Evolutionary conservation across 2,329 filamentous ascomycete species (phyloP).

Genomic region (Monilinia laxa): DNA sequence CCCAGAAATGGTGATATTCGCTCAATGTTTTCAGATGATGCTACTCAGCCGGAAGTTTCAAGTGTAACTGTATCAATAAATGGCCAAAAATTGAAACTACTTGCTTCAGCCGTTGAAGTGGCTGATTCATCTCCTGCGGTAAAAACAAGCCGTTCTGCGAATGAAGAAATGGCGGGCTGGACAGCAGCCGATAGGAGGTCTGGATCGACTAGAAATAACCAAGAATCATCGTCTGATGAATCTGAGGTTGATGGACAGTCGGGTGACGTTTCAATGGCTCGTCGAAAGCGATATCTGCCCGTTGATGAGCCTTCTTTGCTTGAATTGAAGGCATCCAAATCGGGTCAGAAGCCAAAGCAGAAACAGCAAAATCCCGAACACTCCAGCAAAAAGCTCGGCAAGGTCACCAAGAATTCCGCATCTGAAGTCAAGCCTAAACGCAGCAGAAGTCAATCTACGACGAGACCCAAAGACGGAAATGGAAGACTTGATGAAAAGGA

Average conservation of each 20-base stretch:
- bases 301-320: slow-evolving; percentile 17
- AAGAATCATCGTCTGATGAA: background rate
- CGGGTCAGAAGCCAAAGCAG: background rate
- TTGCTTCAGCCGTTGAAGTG: background rate
- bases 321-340: background rate
- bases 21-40: slow-evolving; percentile 9
- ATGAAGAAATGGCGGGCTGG: slow-evolving; percentile 13
- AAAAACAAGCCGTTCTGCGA: slow-evolving; percentile 12
- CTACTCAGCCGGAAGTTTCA: background rate
- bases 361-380: background rate
- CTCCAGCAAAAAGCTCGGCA: background rate
- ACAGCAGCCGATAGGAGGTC: slow-evolving; percentile 3
- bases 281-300: slow-evolving; percentile 23
- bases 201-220: background rate
- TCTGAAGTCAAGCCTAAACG: background rate
- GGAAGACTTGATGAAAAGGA: slow-evolving; percentile 10
- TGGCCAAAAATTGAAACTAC: background rate
- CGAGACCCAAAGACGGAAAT: background rate
- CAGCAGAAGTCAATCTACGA: slow-evolving; percentile 9
- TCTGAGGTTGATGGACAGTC: background rate
- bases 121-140: background rate
- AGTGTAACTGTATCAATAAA: background rate
- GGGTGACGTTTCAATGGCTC: background rate
- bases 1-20: slow-evolving; percentile 20
- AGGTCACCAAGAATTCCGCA: background rate